Conservation (phyloP, 441 rosid genomes). For the Gossypium lobatum region DNA sequence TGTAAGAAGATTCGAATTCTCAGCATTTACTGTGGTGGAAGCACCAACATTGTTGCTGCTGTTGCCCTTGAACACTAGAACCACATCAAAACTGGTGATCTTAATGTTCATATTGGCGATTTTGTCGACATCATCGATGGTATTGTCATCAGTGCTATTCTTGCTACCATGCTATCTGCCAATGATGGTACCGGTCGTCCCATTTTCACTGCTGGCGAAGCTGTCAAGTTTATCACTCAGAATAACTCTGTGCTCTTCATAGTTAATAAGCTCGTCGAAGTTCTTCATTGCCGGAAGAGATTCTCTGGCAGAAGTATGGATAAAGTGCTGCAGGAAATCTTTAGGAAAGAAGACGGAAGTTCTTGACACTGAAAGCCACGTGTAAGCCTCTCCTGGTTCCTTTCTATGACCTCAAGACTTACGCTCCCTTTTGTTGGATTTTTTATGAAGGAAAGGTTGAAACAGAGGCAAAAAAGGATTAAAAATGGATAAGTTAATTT, state of each 20-base stretch:
- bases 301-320: conserved; percentile 74
- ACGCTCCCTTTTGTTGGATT: conserved; percentile 50
- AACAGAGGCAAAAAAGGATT: too few species aligned
- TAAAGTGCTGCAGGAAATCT: conserved; percentile 46
- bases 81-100: conserved; percentile 62
- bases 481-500: too few species aligned
- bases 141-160: conserved; percentile 70
- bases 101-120: conserved; percentile 60
- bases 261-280: conserved; percentile 21
- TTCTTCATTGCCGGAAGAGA: conserved; percentile 36
- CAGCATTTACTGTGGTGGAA: conserved; percentile 84
- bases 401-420: conserved; percentile 78
- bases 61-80: conserved; percentile 81
- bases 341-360: conserved; percentile 58
- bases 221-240: conserved; percentile 33
- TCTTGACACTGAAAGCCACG: conserved; percentile 69
- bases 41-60: conserved; percentile 57
- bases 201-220: conserved; percentile 60
- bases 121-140: conserved; percentile 82
- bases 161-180: conserved; percentile 63
- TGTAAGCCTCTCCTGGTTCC: conserved; percentile 91
- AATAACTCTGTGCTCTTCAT: conserved; percentile 57
- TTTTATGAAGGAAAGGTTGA: too few species aligned
- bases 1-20: conserved; percentile 68
- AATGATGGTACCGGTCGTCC: conserved; percentile 70